phyloP scores from a whole-genome alignment of 768 basidiomycete species.

The Podaxis sp. region DNA sequence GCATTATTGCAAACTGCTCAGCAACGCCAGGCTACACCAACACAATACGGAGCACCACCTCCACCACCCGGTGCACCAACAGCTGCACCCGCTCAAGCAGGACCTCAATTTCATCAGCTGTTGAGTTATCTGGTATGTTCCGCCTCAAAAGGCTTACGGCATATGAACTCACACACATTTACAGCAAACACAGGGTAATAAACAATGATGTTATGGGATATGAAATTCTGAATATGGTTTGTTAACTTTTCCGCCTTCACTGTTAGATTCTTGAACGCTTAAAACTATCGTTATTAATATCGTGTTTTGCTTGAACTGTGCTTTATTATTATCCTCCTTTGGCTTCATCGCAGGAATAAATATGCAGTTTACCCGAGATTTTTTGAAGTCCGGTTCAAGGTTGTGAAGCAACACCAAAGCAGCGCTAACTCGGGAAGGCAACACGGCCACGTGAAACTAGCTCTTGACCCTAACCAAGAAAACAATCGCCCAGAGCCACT shows the following conservation, averaged over 20 bases:
- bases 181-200: constrained; percentile 13
- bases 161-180: not conserved
- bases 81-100: constrained; percentile 28
- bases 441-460: constrained; percentile 8
- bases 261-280: not conserved
- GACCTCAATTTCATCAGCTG: constrained; percentile 56
- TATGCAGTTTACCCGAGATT: not conserved
- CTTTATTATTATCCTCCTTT: not conserved
- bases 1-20: constrained; percentile 62
- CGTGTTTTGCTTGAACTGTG: not conserved
- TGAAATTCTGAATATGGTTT: not conserved
- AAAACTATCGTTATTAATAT: constrained; percentile 13
- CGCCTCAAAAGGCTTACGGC: not conserved
- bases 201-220: constrained; percentile 1
- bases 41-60: constrained; percentile 38
- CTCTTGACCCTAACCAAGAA: not conserved
- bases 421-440: not conserved
- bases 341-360: not conserved
- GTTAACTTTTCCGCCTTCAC: not conserved
- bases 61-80: constrained; percentile 37
- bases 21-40: constrained; percentile 39
- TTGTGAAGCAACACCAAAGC: not conserved
- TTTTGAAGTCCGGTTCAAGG: not conserved
- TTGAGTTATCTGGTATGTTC: constrained; percentile 65
- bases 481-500: not conserved